Base-by-base conservation (phyloP, 345 rosid genomes). In the Hypericum androsaemum region DNA sequence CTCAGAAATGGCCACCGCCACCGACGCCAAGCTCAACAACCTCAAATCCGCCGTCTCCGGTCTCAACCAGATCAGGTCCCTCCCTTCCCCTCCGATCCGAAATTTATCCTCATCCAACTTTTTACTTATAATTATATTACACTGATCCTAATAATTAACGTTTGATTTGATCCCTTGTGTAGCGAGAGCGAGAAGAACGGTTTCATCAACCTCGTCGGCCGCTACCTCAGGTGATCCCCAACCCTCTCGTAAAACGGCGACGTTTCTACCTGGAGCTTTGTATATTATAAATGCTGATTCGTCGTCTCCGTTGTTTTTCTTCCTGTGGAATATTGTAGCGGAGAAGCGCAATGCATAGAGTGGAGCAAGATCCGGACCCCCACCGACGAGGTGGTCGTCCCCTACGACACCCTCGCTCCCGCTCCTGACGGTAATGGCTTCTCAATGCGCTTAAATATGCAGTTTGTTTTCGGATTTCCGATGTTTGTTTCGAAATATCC, bases 121-220 rank as follows among this genome's bases (percentile, higher is more conserved):
- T 22, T 22, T 4, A 22, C 32, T 22, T 4, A 22, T 22, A 1
- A 22, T 22, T 1, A 22, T n/a, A n/a, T n/a, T n/a, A n/a, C n/a
- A n/a, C n/a, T 22, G 4, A 22, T n/a, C n/a, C n/a, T 22, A 4
- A 22, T 22, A 6, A 44, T 57, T 28, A 3, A 5, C 17, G 37
- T n/a, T n/a, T n/a, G n/a, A n/a, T n/a, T n/a, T n/a, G n/a, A n/a
- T n/a, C n/a, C n/a, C n/a, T n/a, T 12, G 43, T 41, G 61, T 71
- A 84, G 94, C 54, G 88, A 81, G 47, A 79, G 56, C 28, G 94
- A 84, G 78, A 84, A 84, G 58, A 73, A 52, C 32, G 96, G 96
- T 73, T 87, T 82, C 88, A 68, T 87, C 82, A 79, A 53, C 77
- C 95, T 92, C 45, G 86, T 88, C 12, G 37, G 84, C 48, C 98